These are phyloP conservation scores for Calocybe indica DNA, from an alignment of 768 basidiomycete genomes.

Conservation along the genomic window DNA sequence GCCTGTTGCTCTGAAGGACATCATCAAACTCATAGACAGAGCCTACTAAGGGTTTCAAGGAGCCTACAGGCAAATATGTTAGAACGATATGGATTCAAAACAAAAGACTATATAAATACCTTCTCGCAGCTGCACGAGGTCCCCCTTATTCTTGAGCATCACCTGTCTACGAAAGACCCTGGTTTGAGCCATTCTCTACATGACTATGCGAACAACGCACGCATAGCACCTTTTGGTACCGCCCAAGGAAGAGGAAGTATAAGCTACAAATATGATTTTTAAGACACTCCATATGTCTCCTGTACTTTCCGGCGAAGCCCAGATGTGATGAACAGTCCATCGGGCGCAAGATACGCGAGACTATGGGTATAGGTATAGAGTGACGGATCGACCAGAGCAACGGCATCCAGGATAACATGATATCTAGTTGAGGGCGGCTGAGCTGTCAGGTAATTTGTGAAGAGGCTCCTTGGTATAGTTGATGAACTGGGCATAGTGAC, in stretches of 20 bases:
- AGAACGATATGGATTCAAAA: not conserved
- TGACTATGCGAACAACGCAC: not conserved
- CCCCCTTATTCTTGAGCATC: too few species aligned
- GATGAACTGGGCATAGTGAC: constrained; percentile 34
- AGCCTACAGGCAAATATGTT: constrained; percentile 24
- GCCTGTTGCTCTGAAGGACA: constrained; percentile 47
- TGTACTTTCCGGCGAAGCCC: constrained; percentile 41
- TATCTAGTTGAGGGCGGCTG: constrained; percentile 46
- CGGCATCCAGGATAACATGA: constrained; percentile 56
- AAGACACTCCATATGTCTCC: too few species aligned
- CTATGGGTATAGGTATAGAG: constrained; percentile 48
- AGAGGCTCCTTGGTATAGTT: constrained; percentile 56
- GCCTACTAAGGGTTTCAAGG: constrained; percentile 51
- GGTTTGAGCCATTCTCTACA: too few species aligned
- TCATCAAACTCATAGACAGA: constrained; percentile 54
- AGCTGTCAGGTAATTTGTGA: constrained; percentile 33
- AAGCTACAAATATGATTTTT: too few species aligned
- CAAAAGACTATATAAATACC: constrained; percentile 38
- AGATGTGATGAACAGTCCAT: constrained; percentile 47
- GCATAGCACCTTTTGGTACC: constrained; percentile 31
- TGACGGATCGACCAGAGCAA: constrained; percentile 38
- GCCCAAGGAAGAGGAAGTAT: constrained; percentile 46
- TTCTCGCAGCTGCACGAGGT: constrained; percentile 25
- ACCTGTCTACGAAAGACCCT: too few species aligned
- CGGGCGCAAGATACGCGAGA: constrained; percentile 46